Evolutionary conservation across 345 rosid species (phyloP), one percentile per base, ranked within the genome.

Genomic region (Tarenaya hassleriana): DNA sequence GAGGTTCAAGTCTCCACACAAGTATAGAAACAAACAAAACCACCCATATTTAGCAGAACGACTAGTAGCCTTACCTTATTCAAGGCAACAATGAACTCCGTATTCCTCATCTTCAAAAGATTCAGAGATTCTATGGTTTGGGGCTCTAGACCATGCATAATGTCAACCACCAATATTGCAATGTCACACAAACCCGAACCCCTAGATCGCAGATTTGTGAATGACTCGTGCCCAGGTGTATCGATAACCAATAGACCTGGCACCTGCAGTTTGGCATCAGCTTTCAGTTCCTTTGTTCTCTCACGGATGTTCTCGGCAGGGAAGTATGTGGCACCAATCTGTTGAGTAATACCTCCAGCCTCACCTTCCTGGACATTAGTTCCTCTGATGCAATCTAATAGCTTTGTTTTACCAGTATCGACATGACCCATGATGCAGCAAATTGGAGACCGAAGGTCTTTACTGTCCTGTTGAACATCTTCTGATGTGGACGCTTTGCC

Each of bases 391-490:
- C 86, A 88, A 75, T 92, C 98, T 68, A 91, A 69, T 43, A 91
- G 76, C 78, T 87, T 91, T 18, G 98, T 91, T 74, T 92, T 92
- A 52, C 98, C 98, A 60, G 95, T 81, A 73, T 92, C 98, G 31
- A 92, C 98, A 60, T 92, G 98, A 37, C 98, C 98, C 96, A 87
- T 84, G 52, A 87, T 87, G 72, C 96, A 91, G 68, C 98, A 91
- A 64, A 91, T 91, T 29, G 94, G 94, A 42, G 96, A 87, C 1
- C 98, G 88, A 24, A 91, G 94, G 60, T 76, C 60, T 50, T 72
- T 81, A 59, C 69, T 87, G 27, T 59, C 74, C 69, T 72, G 64
- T 60, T 70, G 62, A 59, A 72, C 43, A 55, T 62, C 56, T 55
- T 63, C 73, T 18, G 68, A 42, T 60, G 18, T 59, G 34, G 66